These are phyloP conservation scores for Orbilia brochopaga DNA, from an alignment of 2,329 filamentous ascomycete genomes.

Conservation along the genomic window DNA sequence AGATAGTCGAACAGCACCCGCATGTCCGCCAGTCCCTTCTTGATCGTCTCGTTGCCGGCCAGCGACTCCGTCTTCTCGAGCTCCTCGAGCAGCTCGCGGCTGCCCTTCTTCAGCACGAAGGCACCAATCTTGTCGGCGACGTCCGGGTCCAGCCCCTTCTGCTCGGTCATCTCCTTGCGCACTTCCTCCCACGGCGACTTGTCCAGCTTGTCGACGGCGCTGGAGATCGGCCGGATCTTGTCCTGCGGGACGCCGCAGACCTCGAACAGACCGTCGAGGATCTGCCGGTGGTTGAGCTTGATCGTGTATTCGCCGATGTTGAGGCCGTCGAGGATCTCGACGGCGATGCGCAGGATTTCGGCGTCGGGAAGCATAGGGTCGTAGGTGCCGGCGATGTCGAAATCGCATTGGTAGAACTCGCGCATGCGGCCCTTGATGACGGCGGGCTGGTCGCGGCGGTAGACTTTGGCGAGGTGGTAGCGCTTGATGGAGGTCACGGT, in stretches of 20 bases:
- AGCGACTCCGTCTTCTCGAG: conserved; percentile 72
- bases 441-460: conserved; percentile 78
- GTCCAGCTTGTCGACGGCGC: conserved; percentile 93
- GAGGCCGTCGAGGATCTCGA: conserved; percentile 82
- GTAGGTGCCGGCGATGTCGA: conserved; percentile 87
- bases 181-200: conserved; percentile 91
- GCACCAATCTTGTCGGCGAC: conserved; percentile 87
- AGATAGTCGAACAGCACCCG: conserved; percentile 80
- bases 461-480: conserved; percentile 94
- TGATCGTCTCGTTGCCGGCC: conserved; percentile 73
- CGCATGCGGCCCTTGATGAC: conserved; percentile 92
- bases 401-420: conserved; percentile 97
- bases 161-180: conserved; percentile 87
- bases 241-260: conserved; percentile 86
- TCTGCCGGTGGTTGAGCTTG: conserved; percentile 94
- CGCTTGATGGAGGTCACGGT: conserved; percentile 83
- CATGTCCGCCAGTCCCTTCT: conserved; percentile 81
- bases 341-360: conserved; percentile 82
- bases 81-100: conserved; percentile 73
- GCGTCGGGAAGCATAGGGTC: conserved; percentile 92
- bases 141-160: conserved; percentile 78
- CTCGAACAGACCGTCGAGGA: conserved; percentile 88
- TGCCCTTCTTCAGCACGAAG: conserved; percentile 75
- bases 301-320: conserved; percentile 71
- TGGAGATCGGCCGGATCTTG: conserved; percentile 87